These are phyloP conservation scores for Boletus patriciae DNA, from an alignment of 768 basidiomycete genomes.

Conservation along the genomic window DNA sequence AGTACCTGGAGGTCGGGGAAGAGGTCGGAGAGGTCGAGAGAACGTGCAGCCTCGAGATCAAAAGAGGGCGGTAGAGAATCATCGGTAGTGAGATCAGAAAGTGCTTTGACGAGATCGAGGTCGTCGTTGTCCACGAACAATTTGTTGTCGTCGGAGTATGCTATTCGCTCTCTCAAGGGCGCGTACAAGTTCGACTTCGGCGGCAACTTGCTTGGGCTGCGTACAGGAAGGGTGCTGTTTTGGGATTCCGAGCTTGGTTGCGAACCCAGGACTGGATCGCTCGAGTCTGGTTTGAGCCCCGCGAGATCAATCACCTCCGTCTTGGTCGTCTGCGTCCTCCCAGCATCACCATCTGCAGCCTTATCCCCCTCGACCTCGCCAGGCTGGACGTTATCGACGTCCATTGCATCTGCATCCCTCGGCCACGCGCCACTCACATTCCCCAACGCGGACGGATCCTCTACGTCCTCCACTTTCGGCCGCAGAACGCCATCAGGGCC, in stretches of 20 bases:
- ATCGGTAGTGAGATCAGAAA: conserved; percentile 40
- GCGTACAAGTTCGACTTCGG: conserved; percentile 48
- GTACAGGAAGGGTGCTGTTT: conserved; percentile 13
- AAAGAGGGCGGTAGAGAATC: conserved; percentile 15
- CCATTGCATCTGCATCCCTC: conserved; percentile 31
- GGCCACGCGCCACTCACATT: conserved; percentile 21
- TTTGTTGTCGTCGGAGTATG: conserved; percentile 41
- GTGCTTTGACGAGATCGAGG: conserved; percentile 50
- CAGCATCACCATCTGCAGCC: not conserved
- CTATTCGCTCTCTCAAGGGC: conserved; percentile 60
- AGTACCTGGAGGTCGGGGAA: conserved; percentile 83
- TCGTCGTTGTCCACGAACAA: conserved; percentile 57
- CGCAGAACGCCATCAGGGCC: conserved; percentile 33
- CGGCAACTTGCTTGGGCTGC: conserved; percentile 38
- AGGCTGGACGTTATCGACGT: conserved; percentile 30
- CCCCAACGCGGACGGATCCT: conserved; percentile 49
- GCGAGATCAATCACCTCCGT: conserved; percentile 24
- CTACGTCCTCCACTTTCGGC: conserved; percentile 56
- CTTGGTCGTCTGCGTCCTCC: conserved; percentile 27
- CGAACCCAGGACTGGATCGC: conserved; percentile 51
- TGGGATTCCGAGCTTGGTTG: conserved; percentile 42
- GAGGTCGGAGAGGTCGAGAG: conserved; percentile 59
- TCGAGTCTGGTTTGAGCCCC: conserved; percentile 57
- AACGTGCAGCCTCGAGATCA: conserved; percentile 28
- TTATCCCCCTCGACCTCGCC: conserved; percentile 31